A percentile compares a stretch with the other conserved stretches of the same genome.
Conservation (phyloP, 2,329 filamentous ascomycete species). For the Trichoderma koningii region DNA sequence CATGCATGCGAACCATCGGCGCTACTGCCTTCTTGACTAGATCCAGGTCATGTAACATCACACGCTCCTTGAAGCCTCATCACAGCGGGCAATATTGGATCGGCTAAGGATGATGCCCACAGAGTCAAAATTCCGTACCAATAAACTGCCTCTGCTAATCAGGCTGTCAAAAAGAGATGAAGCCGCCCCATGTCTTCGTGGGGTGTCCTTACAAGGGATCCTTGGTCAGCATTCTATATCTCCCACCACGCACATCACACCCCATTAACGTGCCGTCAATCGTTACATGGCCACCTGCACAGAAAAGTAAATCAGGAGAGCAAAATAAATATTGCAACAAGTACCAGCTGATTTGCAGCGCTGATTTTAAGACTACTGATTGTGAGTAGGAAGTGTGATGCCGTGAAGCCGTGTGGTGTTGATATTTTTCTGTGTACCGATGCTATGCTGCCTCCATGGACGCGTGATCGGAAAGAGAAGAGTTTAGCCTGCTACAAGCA, state of each 20-base stretch:
- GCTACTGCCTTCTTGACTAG: neutral
- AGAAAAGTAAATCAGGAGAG: neutral
- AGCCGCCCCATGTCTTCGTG: neutral
- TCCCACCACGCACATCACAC: neutral
- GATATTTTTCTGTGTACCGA: neutral
- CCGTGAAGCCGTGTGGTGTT: neutral
- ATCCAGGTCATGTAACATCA: slow-evolving; percentile 16
- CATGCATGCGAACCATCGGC: neutral
- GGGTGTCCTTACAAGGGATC: slow-evolving; percentile 9
- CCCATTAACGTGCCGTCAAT: neutral
- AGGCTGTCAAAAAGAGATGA: neutral
- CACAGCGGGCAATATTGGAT: slow-evolving; percentile 2
- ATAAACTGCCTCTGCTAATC: neutral
- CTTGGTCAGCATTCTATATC: neutral
- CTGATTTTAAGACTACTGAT: too few species aligned
- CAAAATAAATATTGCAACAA: neutral
- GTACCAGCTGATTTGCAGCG: too few species aligned
- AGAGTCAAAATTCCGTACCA: slow-evolving; percentile 1
- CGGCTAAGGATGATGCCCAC: neutral
- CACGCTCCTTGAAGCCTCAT: neutral
- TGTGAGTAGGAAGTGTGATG: neutral
- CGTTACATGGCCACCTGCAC: slow-evolving; percentile 17
- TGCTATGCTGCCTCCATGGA: too few species aligned
- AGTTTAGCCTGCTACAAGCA: too few species aligned
- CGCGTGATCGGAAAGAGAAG: too few species aligned